Evolutionary conservation across 2,329 filamentous ascomycete species (phyloP), one percentile per base, ranked within the genome.

Genomic region (Aureobasidium sp.): DNA sequence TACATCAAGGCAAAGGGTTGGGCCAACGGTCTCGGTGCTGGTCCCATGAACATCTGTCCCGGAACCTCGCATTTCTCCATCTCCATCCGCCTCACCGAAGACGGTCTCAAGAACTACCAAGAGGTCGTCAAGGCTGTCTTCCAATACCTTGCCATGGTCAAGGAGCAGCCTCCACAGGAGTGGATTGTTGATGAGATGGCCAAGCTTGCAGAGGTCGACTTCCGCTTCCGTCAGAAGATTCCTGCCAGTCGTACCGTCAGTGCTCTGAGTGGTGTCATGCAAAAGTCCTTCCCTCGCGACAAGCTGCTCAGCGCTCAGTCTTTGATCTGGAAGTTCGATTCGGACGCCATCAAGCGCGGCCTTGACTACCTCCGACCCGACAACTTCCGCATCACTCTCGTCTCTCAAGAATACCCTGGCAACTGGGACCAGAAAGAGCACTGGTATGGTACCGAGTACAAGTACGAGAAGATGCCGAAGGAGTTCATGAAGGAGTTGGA

Each of bases 361-460:
- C 78, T 97, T 68, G 81, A 83, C 5, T 89, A 84, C 69, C 76
- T 99, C 52, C 82, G 87, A 22, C 89, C 92, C 0, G 92, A 97
- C 72, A 97, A 97, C 71, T 91, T 97, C 77, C 85, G 90, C 33
- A 82, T 97, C 73, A 87, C 85, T 1, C 81, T 97, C 54, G 85
- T 95, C 31, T 93, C 91, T 27, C 89, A 91, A 70, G 87, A 89
- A 9, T 89, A 87, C 67, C 92, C 92, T 0, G 92, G 91, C 0
- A 82, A 85, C 57, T 97, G 91, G 90, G 83, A 95, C 66, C 78
- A 87, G 72, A 95, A 89, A 71, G 94, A 99, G 77, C 91, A 92
- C 72, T 99, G 94, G 94, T 99, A 99, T 69, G 93, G 93, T 9
- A 99, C 94, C 0, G 92, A 97, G 70, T 96, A 97, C 76, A 89